Evolutionary conservation across 768 basidiomycete species (phyloP).

Genomic region (Inosperma sp.): DNA sequence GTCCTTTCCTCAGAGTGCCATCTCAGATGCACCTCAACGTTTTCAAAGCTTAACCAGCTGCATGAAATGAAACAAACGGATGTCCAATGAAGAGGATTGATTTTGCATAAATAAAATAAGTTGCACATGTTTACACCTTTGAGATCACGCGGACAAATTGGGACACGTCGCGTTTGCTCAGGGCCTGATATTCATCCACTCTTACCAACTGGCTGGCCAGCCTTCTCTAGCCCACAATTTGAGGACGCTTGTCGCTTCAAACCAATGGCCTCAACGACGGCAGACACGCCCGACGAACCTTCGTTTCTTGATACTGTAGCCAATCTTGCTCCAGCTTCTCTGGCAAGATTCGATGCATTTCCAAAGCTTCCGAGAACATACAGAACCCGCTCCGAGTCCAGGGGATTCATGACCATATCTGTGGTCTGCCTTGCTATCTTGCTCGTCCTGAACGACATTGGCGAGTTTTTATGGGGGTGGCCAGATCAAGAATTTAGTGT

Average conservation of each 20-base stretch:
- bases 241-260: background rate
- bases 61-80: no score
- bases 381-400: conserved; percentile 70
- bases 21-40: no score
- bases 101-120: no score
- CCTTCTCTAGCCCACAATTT: no score
- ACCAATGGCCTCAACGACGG: conserved; percentile 10
- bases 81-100: no score
- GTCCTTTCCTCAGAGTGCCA: no score
- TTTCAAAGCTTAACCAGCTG: no score
- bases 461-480: conserved; percentile 93
- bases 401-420: conserved; percentile 77
- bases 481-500: conserved; percentile 87
- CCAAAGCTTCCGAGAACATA: conserved; percentile 81
- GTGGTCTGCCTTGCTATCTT: conserved; percentile 62
- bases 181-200: background rate
- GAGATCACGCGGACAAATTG: no score
- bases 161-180: no score
- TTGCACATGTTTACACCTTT: no score
- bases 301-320: conserved; percentile 61
- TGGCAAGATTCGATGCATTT: conserved; percentile 80
- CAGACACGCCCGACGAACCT: conserved; percentile 18
- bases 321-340: conserved; percentile 53
- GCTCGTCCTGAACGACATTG: conserved; percentile 82
- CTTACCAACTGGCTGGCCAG: background rate